A percentile compares a stretch with the other conserved stretches of the same genome.
Evolutionary conservation across 768 basidiomycete species (phyloP).

Genomic region (Tephrocybe sp.): DNA sequence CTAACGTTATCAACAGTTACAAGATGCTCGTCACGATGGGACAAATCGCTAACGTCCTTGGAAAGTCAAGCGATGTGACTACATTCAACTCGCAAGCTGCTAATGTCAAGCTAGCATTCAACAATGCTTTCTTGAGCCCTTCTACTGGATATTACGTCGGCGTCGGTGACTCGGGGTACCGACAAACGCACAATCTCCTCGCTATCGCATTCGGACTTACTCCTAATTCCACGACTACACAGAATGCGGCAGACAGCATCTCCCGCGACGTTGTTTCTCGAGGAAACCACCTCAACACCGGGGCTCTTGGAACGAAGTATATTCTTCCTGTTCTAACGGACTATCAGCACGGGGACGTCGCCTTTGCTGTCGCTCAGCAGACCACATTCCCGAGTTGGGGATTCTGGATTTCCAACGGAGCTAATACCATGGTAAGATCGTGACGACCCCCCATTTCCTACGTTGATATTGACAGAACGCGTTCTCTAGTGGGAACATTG

Average conservation of each 20-base stretch:
- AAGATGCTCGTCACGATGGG: conserved; percentile 28
- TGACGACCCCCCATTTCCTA: not conserved
- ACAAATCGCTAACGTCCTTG: conserved; percentile 22
- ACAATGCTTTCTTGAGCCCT: conserved; percentile 23
- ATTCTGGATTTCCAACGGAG: conserved; percentile 29
- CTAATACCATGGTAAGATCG: conserved; percentile 23
- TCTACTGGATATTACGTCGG: conserved; percentile 22
- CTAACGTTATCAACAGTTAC: no score
- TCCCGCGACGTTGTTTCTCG: conserved; percentile 19
- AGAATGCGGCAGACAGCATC: conserved; percentile 25
- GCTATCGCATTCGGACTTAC: conserved; percentile 23
- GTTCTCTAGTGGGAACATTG: conserved; percentile 29
- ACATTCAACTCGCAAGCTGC: conserved; percentile 23
- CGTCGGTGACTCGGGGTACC: conserved; percentile 25
- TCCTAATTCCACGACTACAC: conserved; percentile 18
- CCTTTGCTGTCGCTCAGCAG: conserved; percentile 24
- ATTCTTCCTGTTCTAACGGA: conserved; percentile 22
- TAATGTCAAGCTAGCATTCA: conserved; percentile 25
- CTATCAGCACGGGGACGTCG: conserved; percentile 22
- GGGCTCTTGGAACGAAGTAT: not conserved
- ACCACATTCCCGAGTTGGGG: conserved; percentile 31
- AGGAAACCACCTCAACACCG: conserved; percentile 12
- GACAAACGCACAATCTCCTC: conserved; percentile 29
- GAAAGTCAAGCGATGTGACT: conserved; percentile 21
- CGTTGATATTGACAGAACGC: not conserved